These are phyloP conservation scores for Podospora fimiseda DNA, from an alignment of 495 filamentous ascomycete genomes.

Conservation along the genomic window DNA sequence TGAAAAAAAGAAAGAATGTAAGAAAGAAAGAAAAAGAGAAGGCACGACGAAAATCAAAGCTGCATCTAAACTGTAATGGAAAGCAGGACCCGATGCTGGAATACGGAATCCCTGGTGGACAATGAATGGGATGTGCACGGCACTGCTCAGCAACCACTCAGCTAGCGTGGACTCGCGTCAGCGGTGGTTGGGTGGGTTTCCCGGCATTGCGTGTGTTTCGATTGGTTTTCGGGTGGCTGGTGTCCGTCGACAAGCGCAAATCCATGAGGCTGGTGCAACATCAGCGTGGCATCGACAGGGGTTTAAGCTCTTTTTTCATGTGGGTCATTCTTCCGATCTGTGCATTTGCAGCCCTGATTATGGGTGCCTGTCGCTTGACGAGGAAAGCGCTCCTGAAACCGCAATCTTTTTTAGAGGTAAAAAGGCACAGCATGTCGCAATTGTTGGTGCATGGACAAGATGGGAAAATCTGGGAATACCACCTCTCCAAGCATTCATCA, in stretches of 20 bases:
- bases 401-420: neutral
- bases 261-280: neutral
- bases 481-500: neutral
- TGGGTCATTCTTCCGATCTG: neutral
- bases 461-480: neutral
- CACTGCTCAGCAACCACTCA: neutral
- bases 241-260: neutral
- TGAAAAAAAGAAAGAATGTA: neutral
- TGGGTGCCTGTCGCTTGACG: neutral
- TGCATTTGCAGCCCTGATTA: neutral
- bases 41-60: neutral
- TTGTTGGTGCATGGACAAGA: too few species aligned
- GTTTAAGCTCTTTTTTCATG: neutral
- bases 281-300: neutral
- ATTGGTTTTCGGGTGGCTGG: slow-evolving; percentile 6
- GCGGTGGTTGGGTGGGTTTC: slow-evolving; percentile 6
- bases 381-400: neutral
- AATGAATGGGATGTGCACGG: neutral
- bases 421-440: neutral
- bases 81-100: neutral
- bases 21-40: neutral
- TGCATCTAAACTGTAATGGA: neutral
- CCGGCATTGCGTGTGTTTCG: slow-evolving; percentile 3
- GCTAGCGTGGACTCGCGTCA: slow-evolving; percentile 1
- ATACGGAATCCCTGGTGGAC: neutral